Evolutionary conservation across 202 grass and related monocot genomes (phyloP).

Genomic region (Elaeis oleifera): DNA sequence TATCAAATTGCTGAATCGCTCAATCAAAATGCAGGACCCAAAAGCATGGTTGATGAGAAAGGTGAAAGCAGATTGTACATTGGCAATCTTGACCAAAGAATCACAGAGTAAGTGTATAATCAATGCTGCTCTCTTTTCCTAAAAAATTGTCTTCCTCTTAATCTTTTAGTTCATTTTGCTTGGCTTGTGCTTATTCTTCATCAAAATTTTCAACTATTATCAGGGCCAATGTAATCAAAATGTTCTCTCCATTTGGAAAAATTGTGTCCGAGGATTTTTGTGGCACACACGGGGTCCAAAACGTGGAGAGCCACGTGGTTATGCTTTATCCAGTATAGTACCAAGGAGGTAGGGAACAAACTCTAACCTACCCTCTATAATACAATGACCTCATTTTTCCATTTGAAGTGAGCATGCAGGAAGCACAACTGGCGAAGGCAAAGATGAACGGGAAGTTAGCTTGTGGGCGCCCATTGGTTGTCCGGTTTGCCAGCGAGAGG

Average conservation of each 20-base stretch:
- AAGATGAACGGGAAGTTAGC: conserved; percentile 79
- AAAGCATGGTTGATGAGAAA: conserved; percentile 37
- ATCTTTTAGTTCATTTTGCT: too few relatives aligned
- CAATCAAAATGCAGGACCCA: conserved; percentile 30
- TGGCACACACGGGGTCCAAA: conserved; percentile 76
- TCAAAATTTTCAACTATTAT: not conserved
- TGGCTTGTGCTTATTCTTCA: too few relatives aligned
- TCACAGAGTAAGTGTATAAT: conserved; percentile 54
- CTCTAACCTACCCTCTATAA: not conserved
- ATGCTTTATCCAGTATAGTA: conserved; percentile 79
- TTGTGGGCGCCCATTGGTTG: conserved; percentile 58
- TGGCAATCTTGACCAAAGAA: conserved; percentile 81
- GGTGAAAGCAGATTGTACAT: conserved; percentile 60
- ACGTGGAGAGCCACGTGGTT: conserved; percentile 80
- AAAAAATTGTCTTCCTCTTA: too few relatives aligned
- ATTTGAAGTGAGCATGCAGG: conserved; percentile 97
- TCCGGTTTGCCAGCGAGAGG: conserved; percentile 81
- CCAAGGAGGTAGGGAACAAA: conserved; percentile 70
- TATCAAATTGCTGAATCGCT: not conserved
- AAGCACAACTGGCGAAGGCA: conserved; percentile 75
- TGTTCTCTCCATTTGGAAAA: conserved; percentile 80
- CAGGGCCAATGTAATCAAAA: conserved; percentile 75
- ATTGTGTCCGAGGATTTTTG: conserved; percentile 68
- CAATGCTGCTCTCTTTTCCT: too few relatives aligned
- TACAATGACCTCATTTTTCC: conserved; percentile 45